phyloP scores from a whole-genome alignment of 177 flowering plant genomes.

The Vitis hybrid region DNA sequence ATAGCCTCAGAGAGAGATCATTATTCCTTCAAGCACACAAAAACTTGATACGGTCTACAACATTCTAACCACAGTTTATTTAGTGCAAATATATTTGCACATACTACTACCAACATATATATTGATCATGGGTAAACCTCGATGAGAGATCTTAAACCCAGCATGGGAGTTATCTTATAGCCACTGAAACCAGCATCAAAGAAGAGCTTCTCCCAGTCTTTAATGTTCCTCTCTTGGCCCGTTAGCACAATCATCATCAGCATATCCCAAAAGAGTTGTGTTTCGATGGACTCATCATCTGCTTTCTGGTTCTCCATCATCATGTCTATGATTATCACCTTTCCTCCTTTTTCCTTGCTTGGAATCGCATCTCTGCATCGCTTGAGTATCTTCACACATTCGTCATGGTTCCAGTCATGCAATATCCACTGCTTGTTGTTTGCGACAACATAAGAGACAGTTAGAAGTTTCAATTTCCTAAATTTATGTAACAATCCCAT shows the following conservation, averaged over 20 bases:
- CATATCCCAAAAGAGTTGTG: constrained; percentile 19
- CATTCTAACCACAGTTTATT: too few species aligned
- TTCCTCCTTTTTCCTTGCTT: constrained; percentile 6
- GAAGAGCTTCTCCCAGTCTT: constrained; percentile 27
- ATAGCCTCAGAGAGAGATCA: too few species aligned
- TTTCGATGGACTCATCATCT: constrained; percentile 2
- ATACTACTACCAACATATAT: not conserved
- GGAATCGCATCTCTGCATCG: constrained; percentile 18
- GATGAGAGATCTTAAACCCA: constrained; percentile 22
- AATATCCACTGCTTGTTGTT: constrained; percentile 14
- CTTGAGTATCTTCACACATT: constrained; percentile 19
- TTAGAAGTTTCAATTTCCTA: too few species aligned
- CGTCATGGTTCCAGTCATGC: constrained; percentile 31
- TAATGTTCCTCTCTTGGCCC: constrained; percentile 16
- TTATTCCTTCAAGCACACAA: too few species aligned
- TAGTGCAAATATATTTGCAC: too few species aligned
- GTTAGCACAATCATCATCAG: constrained; percentile 8
- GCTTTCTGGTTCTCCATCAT: not conserved
- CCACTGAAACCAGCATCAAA: constrained; percentile 16
- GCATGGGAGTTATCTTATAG: constrained; percentile 15
- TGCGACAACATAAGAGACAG: not conserved
- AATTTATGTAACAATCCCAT: too few species aligned
- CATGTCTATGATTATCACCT: constrained; percentile 24
- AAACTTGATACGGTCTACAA: too few species aligned
- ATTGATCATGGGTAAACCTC: constrained; percentile 23